Conservation (phyloP, 179 eudicot species). For the Patellifolia procumbens region DNA sequence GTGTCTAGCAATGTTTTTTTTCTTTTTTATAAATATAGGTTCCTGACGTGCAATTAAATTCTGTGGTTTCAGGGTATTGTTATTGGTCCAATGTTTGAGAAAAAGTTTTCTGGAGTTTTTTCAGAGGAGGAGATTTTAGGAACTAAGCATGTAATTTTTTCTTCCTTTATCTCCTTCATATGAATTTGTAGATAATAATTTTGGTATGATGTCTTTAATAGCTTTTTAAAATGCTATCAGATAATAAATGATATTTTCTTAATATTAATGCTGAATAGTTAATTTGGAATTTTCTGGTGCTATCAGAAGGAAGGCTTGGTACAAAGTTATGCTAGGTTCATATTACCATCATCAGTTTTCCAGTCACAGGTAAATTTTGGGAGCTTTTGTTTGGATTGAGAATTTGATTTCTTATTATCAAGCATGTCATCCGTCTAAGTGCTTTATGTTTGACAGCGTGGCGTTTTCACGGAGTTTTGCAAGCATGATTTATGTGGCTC, state of each 20-base stretch:
- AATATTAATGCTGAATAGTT: constrained; percentile 29
- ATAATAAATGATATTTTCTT: neutral
- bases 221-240: neutral
- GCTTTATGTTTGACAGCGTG: constrained; percentile 49
- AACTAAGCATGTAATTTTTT: constrained; percentile 68
- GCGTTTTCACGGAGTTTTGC: constrained; percentile 61
- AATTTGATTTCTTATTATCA: neutral
- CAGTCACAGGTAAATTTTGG: constrained; percentile 50
- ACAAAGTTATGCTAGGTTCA: constrained; percentile 66
- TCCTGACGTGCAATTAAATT: constrained; percentile 23
- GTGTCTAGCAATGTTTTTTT: constrained; percentile 5
- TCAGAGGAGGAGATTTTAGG: constrained; percentile 81
- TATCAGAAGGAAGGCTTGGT: constrained; percentile 75
- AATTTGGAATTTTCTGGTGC: constrained; percentile 44
- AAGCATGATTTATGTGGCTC: constrained; percentile 62
- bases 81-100: constrained; percentile 66
- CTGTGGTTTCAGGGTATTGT: constrained; percentile 66
- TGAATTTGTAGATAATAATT: neutral
- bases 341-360: constrained; percentile 45
- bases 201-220: neutral
- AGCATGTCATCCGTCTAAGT: constrained; percentile 16
- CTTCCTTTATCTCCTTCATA: constrained; percentile 17
- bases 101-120: constrained; percentile 66
- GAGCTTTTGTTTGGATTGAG: constrained; percentile 8
- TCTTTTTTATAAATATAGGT: neutral